Evolutionary conservation across 2,329 filamentous ascomycete genomes (phyloP).

Genomic region (Epichloe uncinata): DNA sequence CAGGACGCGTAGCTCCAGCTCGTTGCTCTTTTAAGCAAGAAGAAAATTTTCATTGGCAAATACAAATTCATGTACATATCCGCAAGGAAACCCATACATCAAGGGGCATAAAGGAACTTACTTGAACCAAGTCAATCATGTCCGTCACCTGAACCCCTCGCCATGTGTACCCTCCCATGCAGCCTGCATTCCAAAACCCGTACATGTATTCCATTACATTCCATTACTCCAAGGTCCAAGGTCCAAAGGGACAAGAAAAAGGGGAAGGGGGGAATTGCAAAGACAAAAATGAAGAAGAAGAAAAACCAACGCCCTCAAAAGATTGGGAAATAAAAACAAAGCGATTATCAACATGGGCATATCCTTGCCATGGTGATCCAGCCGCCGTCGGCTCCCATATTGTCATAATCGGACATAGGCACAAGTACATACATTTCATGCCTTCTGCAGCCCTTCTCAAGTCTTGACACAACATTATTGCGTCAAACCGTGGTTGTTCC

Average conservation of each 20-base stretch:
- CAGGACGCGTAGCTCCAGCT: no score
- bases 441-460: no score
- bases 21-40: no score
- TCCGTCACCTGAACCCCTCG: not conserved
- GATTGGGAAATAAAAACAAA: no score
- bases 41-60: not conserved
- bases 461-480: no score
- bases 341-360: no score
- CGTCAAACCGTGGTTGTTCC: no score
- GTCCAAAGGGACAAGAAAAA: not conserved
- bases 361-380: not conserved
- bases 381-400: not conserved
- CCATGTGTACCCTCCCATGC: not conserved
- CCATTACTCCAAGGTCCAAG: no score
- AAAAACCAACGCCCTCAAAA: no score
- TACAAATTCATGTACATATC: not conserved
- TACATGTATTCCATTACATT: not conserved
- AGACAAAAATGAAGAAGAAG: no score
- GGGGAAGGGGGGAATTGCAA: not conserved
- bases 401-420: not conserved
- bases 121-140: not conserved
- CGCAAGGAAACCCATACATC: no score
- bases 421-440: no score
- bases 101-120: not conserved
- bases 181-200: not conserved